Percentiles rank a stretch among this genome's conserved stretches.
phyloP scores from a whole-genome alignment of 2,329 filamentous ascomycete genomes.

The Didymella glomerata region DNA sequence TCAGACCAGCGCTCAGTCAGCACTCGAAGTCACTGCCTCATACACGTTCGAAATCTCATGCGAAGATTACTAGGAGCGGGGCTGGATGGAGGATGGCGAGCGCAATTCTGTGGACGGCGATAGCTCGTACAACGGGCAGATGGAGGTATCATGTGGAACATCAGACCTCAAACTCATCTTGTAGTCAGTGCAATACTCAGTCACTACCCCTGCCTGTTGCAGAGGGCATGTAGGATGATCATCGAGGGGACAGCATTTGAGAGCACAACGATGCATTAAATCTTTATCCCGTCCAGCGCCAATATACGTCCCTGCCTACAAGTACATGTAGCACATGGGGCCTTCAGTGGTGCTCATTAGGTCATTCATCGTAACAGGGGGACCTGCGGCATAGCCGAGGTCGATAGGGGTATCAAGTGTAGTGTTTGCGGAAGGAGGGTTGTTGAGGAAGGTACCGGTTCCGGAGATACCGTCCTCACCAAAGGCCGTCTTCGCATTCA shows the following conservation, averaged over 20 bases:
- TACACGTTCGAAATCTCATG: neutral
- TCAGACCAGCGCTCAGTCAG: neutral
- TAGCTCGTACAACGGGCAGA: neutral
- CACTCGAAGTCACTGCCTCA: neutral
- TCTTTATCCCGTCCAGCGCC: too few relatives aligned
- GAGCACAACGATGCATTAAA: neutral
- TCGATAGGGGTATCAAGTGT: constrained; percentile 56
- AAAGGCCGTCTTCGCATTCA: constrained; percentile 49
- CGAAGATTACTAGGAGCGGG: neutral
- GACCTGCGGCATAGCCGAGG: constrained; percentile 48
- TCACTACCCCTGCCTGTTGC: neutral
- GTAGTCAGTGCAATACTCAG: neutral
- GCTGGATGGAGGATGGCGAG: neutral
- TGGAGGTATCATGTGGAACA: neutral
- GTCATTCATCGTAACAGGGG: constrained; percentile 33
- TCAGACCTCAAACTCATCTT: neutral
- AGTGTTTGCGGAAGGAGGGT: constrained; percentile 55
- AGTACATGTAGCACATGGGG: constrained; percentile 48
- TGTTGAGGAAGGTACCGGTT: constrained; percentile 57
- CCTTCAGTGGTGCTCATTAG: constrained; percentile 46
- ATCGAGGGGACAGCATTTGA: neutral
- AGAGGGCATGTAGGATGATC: neutral
- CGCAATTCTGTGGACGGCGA: neutral
- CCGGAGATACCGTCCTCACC: constrained; percentile 50
- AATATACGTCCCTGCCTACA: constrained; percentile 18